Conservation (phyloP, 176 grass and related monocot species). For the Cocos nucifera region DNA sequence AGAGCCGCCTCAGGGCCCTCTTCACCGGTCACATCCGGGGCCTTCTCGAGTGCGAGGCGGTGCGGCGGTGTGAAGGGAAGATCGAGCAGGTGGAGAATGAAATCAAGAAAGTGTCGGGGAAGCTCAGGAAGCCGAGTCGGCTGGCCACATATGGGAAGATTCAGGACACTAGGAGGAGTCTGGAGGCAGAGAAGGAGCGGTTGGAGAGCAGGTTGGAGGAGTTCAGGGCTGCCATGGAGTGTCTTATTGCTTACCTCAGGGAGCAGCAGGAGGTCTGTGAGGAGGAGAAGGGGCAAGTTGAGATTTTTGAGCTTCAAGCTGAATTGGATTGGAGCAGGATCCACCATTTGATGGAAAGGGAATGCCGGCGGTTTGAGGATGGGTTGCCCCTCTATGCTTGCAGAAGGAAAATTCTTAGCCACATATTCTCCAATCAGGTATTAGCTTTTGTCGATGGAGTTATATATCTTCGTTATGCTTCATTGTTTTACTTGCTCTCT, state of each 20-base stretch:
- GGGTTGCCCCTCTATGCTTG: constrained; percentile 65
- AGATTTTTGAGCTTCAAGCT: constrained; percentile 31
- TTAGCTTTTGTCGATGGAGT: neutral
- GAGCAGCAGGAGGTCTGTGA: neutral
- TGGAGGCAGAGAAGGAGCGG: constrained; percentile 40
- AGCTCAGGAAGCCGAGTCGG: constrained; percentile 8
- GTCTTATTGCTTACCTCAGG: constrained; percentile 22
- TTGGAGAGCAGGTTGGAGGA: constrained; percentile 40
- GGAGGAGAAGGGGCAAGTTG: constrained; percentile 15
- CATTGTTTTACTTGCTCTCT: constrained; percentile 7
- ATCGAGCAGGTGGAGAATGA: constrained; percentile 16
- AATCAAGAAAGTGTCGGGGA: constrained; percentile 19
- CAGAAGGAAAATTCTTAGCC: constrained; percentile 45
- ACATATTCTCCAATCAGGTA: constrained; percentile 65
- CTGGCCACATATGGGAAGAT: constrained; percentile 25
- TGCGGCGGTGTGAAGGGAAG: constrained; percentile 20
- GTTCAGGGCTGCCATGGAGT: constrained; percentile 48
- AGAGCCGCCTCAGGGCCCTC: constrained; percentile 30
- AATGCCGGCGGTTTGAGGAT: constrained; percentile 75
- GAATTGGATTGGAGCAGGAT: constrained; percentile 47
- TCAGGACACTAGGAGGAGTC: constrained; percentile 19
- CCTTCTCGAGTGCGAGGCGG: constrained; percentile 31
- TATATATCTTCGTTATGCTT: neutral
- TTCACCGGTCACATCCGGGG: constrained; percentile 39
- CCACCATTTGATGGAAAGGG: constrained; percentile 52